Conservation (phyloP, 2,329 filamentous ascomycete genomes). For the Aspergillus aculeatus region DNA sequence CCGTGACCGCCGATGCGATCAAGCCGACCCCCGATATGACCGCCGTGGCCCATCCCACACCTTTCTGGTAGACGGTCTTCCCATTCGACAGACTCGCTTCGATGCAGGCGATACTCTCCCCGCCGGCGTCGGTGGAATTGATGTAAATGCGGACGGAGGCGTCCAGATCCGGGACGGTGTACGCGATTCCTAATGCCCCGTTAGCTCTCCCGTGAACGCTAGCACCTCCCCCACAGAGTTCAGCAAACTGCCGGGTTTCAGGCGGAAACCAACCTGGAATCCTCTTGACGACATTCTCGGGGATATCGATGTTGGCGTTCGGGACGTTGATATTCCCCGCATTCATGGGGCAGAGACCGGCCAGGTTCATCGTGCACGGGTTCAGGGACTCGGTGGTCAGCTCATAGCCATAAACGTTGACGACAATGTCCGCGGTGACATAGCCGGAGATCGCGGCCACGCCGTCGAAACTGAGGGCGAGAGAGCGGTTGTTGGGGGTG, state of each 20-base stretch:
- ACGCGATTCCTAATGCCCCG: constrained; percentile 64
- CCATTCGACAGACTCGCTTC: constrained; percentile 86
- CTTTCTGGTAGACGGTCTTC: constrained; percentile 83
- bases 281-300: not conserved
- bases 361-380: constrained; percentile 5
- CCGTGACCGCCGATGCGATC: constrained; percentile 80
- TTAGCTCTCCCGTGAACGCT: not conserved
- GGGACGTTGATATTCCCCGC: constrained; percentile 3
- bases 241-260: not conserved
- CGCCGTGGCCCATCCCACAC: constrained; percentile 85
- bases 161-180: constrained; percentile 86
- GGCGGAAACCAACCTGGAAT: not conserved
- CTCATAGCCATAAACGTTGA: constrained; percentile 10
- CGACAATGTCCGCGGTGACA: constrained; percentile 70
- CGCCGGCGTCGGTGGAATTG: constrained; percentile 64
- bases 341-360: constrained; percentile 10
- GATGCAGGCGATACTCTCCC: constrained; percentile 73
- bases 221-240: too few species aligned
- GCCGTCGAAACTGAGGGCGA: constrained; percentile 72
- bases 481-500: constrained; percentile 62
- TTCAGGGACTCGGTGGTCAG: not conserved
- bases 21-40: constrained; percentile 81
- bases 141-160: constrained; percentile 78
- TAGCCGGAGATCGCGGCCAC: constrained; percentile 80
- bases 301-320: not conserved